Conservation (phyloP, 352 stramenopile genomes). For the Blastocystis sp. region DNA sequence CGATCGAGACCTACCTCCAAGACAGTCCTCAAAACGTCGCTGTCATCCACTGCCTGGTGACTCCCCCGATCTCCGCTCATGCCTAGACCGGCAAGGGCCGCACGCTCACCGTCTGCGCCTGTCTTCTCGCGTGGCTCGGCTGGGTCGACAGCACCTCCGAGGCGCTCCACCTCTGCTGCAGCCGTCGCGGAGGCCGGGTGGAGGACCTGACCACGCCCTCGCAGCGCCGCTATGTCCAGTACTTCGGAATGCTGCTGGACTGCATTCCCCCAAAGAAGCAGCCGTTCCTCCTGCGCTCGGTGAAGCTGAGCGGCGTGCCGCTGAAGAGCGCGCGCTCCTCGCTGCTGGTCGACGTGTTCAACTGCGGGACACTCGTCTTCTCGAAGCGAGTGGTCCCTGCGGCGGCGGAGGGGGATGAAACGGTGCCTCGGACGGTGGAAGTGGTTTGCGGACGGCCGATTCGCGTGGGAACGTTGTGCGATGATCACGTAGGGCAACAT, state of each 20-base stretch:
- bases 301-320: not conserved
- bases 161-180: conserved; percentile 32
- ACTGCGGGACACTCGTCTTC: conserved; percentile 39
- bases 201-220: conserved; percentile 40
- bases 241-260: conserved; percentile 48
- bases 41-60: conserved; percentile 39
- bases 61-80: not conserved
- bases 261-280: conserved; percentile 17
- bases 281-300: not conserved
- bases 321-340: not conserved
- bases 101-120: conserved; percentile 36
- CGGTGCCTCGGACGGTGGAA: not conserved
- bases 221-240: conserved; percentile 45
- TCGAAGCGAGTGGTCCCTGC: conserved; percentile 2
- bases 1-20: conserved; percentile 26
- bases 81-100: conserved; percentile 53
- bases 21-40: conserved; percentile 16
- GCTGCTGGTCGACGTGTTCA: conserved; percentile 32
- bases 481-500: conserved; percentile 31
- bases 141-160: conserved; percentile 22
- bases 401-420: not conserved
- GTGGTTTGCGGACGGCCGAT: not conserved
- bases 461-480: not conserved
- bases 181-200: not conserved
- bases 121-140: conserved; percentile 40